Conservation (phyloP, 2,329 filamentous ascomycete species). For the Cladophialophora carrionii region DNA sequence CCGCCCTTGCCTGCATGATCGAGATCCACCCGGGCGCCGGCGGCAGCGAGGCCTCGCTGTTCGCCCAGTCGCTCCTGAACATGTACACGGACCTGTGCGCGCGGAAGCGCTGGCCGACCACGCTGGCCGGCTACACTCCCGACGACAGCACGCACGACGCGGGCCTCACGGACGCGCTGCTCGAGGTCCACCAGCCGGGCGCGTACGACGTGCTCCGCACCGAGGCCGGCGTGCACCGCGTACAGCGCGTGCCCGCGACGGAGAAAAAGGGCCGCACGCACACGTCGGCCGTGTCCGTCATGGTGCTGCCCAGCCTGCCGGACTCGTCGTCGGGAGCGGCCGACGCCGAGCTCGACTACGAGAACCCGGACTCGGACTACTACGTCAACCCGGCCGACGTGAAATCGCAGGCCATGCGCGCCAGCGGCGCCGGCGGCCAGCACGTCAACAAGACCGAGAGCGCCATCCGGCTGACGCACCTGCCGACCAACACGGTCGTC, state of each 20-base stretch:
- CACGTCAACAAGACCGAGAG: constrained; percentile 99
- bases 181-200: constrained; percentile 76
- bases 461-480: constrained; percentile 87
- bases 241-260: constrained; percentile 89
- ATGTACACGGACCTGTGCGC: constrained; percentile 87
- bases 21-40: constrained; percentile 92
- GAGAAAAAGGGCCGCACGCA: constrained; percentile 90
- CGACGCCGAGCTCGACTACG: constrained; percentile 60
- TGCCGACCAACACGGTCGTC: constrained; percentile 82
- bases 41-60: constrained; percentile 86
- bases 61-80: constrained; percentile 80
- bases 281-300: constrained; percentile 87
- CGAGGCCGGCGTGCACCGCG: constrained; percentile 92
- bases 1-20: constrained; percentile 82
- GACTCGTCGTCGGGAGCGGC: constrained; percentile 49
- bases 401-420: constrained; percentile 83
- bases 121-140: constrained; percentile 78
- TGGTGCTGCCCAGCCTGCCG: constrained; percentile 85
- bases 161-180: constrained; percentile 77
- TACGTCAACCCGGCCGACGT: constrained; percentile 86
- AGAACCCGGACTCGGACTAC: constrained; percentile 88
- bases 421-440: constrained; percentile 88
- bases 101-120: constrained; percentile 66
- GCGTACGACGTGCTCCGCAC: constrained; percentile 81
- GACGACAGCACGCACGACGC: constrained; percentile 64